A percentile compares a stretch with the other conserved stretches of the same genome.
Conservation (phyloP, 2,329 filamentous ascomycete species). For the Pseudohalonectria lignicola region DNA sequence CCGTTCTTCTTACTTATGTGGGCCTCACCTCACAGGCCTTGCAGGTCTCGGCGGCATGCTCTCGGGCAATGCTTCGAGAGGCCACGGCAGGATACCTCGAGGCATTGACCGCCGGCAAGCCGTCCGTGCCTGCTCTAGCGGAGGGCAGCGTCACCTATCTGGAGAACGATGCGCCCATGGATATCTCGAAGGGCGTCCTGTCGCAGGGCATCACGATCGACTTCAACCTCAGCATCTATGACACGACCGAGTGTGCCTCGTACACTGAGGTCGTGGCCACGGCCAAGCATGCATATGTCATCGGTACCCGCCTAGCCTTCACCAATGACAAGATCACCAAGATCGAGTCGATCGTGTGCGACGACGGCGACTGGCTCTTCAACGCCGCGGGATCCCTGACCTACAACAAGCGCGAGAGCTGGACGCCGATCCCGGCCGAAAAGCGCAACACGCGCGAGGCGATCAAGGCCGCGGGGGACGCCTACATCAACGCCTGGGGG, state of each 20-base stretch:
- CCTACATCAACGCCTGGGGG: conserved; percentile 8
- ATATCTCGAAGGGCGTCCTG: conserved; percentile 11
- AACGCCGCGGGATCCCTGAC: conserved; percentile 5
- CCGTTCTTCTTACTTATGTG: no score
- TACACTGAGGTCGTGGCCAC: conserved; percentile 9
- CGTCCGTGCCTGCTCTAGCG: conserved; percentile 5
- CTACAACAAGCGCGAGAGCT: conserved; percentile 6
- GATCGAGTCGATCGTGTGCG: conserved; percentile 6
- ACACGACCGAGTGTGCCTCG: conserved; percentile 12
- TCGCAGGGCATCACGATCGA: conserved; percentile 10
- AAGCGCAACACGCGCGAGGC: conserved; percentile 9
- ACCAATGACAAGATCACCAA: conserved; percentile 6
- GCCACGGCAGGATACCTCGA: conserved; percentile 10
- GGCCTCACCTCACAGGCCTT: no score
- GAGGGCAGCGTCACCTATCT: conserved; percentile 8
- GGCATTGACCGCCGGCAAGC: conserved; percentile 9
- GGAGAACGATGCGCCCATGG: conserved; percentile 11
- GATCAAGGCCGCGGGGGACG: conserved; percentile 7
- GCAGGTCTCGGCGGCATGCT: conserved; percentile 10
- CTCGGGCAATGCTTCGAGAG: conserved; percentile 8
- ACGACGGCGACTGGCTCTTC: conserved; percentile 9
- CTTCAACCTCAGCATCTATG: conserved; percentile 11
- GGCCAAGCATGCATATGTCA: conserved; percentile 10
- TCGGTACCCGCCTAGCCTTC: conserved; percentile 7
- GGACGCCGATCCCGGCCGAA: conserved; percentile 7